Conservation (phyloP, 2,329 filamentous ascomycete species). For the Phaeoacremonium minimum region DNA sequence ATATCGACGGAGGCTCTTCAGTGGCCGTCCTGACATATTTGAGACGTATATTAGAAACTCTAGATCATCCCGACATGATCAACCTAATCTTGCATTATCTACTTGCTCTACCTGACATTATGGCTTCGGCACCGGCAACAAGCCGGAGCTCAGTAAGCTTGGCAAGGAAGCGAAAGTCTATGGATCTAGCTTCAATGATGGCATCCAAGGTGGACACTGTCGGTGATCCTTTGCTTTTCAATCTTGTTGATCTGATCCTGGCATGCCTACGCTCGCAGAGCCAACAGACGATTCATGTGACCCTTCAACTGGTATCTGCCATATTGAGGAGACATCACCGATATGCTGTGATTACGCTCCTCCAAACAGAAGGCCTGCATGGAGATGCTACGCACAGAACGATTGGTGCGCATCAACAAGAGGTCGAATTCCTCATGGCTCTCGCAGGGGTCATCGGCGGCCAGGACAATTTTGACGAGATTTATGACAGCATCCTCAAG, state of each 20-base stretch:
- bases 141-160: constrained; percentile 56
- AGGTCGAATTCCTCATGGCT: constrained; percentile 67
- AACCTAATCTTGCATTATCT: constrained; percentile 92
- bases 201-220: constrained; percentile 69
- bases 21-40: constrained; percentile 94
- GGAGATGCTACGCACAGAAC: constrained; percentile 57
- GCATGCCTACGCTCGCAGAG: constrained; percentile 82
- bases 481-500: constrained; percentile 67
- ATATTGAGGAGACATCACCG: constrained; percentile 84
- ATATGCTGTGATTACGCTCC: constrained; percentile 74
- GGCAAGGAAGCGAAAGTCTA: constrained; percentile 78
- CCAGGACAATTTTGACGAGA: constrained; percentile 65
- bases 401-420: constrained; percentile 69
- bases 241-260: constrained; percentile 83
- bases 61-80: constrained; percentile 92
- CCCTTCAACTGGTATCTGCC: constrained; percentile 79
- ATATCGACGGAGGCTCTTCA: constrained; percentile 93
- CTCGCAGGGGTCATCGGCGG: constrained; percentile 66
- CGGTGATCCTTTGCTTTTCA: constrained; percentile 82
- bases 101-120: constrained; percentile 68
- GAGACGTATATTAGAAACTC: constrained; percentile 80
- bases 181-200: constrained; percentile 80
- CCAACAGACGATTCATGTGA: constrained; percentile 84
- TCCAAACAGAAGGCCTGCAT: constrained; percentile 60
- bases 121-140: constrained; percentile 27